phyloP scores from a whole-genome alignment of 2,329 filamentous ascomycete genomes.

The Claviceps sorghi region DNA sequence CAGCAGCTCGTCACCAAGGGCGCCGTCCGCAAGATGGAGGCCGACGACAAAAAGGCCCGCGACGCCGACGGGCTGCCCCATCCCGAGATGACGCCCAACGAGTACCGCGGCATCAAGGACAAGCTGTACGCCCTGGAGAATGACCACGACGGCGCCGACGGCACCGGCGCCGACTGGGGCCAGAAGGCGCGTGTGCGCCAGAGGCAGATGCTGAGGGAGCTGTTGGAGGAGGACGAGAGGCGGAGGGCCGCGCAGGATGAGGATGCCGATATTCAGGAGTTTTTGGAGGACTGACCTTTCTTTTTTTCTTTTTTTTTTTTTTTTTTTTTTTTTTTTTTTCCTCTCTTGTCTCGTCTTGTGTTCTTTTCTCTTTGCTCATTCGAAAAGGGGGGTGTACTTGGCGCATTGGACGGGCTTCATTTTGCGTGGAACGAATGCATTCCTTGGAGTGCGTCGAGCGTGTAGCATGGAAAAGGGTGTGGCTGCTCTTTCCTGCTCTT shows the following conservation, averaged over 20 bases:
- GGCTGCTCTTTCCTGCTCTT: too few species aligned
- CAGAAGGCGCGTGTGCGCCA: slow-evolving; percentile 56
- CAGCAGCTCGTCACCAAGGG: slow-evolving; percentile 50
- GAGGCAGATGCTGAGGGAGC: slow-evolving; percentile 49
- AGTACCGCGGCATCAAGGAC: slow-evolving; percentile 42
- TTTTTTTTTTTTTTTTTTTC: too few species aligned
- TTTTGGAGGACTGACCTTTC: slow-evolving; percentile 35
- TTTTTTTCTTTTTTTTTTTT: background rate
- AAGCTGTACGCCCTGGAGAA: slow-evolving; percentile 37
- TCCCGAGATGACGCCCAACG: slow-evolving; percentile 47
- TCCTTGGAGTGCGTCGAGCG: too few species aligned
- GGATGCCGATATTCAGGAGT: slow-evolving; percentile 63
- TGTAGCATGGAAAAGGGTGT: too few species aligned
- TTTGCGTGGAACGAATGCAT: too few species aligned
- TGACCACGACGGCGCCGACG: slow-evolving; percentile 29
- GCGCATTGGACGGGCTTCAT: too few species aligned
- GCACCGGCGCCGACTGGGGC: slow-evolving; percentile 47
- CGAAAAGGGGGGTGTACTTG: too few species aligned
- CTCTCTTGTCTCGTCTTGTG: too few species aligned
- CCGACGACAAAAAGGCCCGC: slow-evolving; percentile 32
- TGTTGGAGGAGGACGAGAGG: slow-evolving; percentile 49
- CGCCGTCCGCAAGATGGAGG: slow-evolving; percentile 50
- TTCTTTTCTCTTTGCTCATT: too few species aligned
- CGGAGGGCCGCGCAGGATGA: slow-evolving; percentile 48
- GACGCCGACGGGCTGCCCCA: slow-evolving; percentile 4